Base-by-base conservation (phyloP, 495 filamentous ascomycete genomes). In the Podospora pseudocomata region DNA sequence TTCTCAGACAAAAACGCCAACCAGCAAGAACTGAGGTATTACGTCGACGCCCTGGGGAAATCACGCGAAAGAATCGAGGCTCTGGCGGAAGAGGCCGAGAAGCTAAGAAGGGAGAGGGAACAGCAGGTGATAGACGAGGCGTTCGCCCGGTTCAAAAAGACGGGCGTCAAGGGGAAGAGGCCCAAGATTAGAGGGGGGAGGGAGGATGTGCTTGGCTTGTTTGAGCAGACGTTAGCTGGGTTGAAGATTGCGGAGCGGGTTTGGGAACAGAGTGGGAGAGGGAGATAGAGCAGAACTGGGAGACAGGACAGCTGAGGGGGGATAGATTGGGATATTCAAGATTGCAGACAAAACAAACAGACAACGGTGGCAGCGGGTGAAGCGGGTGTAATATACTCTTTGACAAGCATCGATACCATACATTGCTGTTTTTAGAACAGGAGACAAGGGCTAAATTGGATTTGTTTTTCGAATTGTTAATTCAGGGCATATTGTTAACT, bases 51-150 rank as follows among this genome's bases (percentile, higher is more conserved):
- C 5, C 82, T 99, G 18, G 84, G 86, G 49, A 85, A 90, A 64
- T 91, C 90, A 2, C 83, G 86, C 65, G 89, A 90, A n/a, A 85
- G 95, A 13, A 92, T 98, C 74, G 85, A 90, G 58, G 89, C 92
- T 16, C 90, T 99, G 1, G 91, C 91, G 0, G 83, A 85, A 19
- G 88, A 89, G 66, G 95, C 95, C 0, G 94, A 97, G 73, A 82
- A 82, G 34, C 90, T 92, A 61, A 83, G 90, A 11, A 80, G 89
- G 49, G 81, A 85, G 15, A 82, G 84, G 66, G 74, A 87, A 18
- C 89, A 88, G 76, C 82, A 83, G 71, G 85, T 91, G 34, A 92
- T 88, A 79, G 81, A 83, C 70, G 87, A 94, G 64, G 89, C 90
- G 4, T 80, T 85, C 34, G 90, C 90, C 56, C 78, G 88, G 61